Conservation (phyloP, 768 basidiomycete species). For the Lactarius tabidus region DNA sequence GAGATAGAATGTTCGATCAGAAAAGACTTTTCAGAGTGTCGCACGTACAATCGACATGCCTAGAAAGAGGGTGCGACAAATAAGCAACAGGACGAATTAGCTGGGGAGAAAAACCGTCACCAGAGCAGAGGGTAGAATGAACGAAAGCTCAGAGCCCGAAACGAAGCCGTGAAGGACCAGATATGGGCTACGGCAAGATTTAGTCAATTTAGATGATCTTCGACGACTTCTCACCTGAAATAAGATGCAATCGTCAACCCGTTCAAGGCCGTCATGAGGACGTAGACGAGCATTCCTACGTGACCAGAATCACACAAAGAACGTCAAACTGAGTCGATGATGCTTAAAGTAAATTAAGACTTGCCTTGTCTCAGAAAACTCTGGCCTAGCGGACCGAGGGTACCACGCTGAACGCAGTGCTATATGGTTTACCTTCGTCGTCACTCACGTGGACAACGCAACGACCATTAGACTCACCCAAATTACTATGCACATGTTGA, state of each 20-base stretch:
- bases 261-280: slow-evolving; percentile 21
- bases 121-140: slow-evolving; percentile 19
- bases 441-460: background rate
- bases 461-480: background rate
- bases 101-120: background rate
- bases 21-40: background rate
- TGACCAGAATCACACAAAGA: background rate
- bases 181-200: slow-evolving; percentile 1
- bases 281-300: slow-evolving; percentile 22
- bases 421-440: background rate
- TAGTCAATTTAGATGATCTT: background rate
- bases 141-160: slow-evolving; percentile 16
- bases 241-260: slow-evolving; percentile 17
- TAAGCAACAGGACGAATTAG: background rate
- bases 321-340: background rate
- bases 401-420: slow-evolving; percentile 20
- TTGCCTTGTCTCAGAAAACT: slow-evolving; percentile 23
- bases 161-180: slow-evolving; percentile 1
- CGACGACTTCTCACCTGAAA: slow-evolving; percentile 5
- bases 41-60: slow-evolving; percentile 20
- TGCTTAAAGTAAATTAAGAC: background rate
- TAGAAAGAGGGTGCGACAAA: background rate
- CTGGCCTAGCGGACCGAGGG: slow-evolving; percentile 12
- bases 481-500: slow-evolving; percentile 17
- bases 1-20: background rate